Conservation (phyloP, 352 stramenopile species). For the Phytophthora foliorum region DNA sequence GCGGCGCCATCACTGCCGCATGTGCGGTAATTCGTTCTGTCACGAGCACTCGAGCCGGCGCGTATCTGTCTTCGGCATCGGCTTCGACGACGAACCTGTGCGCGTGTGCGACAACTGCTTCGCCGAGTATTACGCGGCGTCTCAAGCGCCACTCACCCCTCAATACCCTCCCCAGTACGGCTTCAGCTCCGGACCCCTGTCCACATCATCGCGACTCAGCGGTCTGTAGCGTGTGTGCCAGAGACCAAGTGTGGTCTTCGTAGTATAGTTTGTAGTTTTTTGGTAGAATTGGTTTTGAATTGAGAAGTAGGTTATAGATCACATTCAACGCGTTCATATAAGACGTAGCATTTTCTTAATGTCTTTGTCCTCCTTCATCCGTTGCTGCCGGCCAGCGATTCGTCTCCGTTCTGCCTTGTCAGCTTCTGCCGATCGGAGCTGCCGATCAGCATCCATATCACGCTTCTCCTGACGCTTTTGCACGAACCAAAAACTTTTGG, state of each 20-base stretch:
- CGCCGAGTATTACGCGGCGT: conserved; percentile 68
- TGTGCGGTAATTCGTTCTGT: conserved; percentile 91
- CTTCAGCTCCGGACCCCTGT: conserved; percentile 42
- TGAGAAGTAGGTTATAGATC: neutral
- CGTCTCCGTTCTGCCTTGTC: conserved; percentile 40
- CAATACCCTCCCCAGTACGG: conserved; percentile 32
- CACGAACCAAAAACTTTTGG: conserved; percentile 79
- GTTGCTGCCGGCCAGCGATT: conserved; percentile 39
- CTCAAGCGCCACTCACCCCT: conserved; percentile 38
- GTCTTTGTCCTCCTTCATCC: conserved; percentile 71
- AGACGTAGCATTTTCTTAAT: conserved; percentile 75
- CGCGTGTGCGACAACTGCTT: conserved; percentile 91
- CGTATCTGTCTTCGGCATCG: conserved; percentile 78
- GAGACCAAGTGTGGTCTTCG: conserved; percentile 21
- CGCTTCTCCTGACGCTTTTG: conserved; percentile 62
- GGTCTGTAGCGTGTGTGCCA: conserved; percentile 37
- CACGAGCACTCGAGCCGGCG: conserved; percentile 86
- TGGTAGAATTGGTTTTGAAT: conserved; percentile 25
- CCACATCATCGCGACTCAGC: conserved; percentile 41
- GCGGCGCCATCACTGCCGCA: conserved; percentile 87
- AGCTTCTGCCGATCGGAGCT: conserved; percentile 26
- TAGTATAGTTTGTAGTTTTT: conserved; percentile 28
- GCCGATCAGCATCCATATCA: conserved; percentile 33
- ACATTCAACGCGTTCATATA: conserved; percentile 19
- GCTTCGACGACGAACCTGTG: conserved; percentile 86